Conservation (phyloP, 78 protist genomes). For the Speleostelium caveatum region DNA sequence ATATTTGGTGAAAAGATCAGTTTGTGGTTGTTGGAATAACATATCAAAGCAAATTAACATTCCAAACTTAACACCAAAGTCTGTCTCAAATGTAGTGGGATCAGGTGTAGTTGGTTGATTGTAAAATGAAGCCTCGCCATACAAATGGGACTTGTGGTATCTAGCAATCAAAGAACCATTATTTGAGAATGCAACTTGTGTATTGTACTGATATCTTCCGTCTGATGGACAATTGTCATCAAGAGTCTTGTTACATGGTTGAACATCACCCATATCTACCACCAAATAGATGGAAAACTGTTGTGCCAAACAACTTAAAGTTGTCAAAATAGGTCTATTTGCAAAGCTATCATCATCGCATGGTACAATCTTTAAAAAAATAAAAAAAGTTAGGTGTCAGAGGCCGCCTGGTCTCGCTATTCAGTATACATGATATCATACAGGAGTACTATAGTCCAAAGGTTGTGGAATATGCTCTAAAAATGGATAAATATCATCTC, state of each 20-base stretch:
- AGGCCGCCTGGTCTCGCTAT: neutral
- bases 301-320: constrained; percentile 22
- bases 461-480: constrained; percentile 24
- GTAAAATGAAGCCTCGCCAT: neutral
- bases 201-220: constrained; percentile 35
- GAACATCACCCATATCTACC: constrained; percentile 28
- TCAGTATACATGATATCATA: neutral
- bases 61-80: constrained; percentile 66
- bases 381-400: neutral
- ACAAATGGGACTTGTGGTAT: constrained; percentile 43
- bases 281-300: neutral
- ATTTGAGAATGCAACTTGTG: constrained; percentile 22
- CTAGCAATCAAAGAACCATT: constrained; percentile 26
- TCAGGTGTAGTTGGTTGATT: constrained; percentile 14
- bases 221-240: constrained; percentile 19
- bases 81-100: neutral
- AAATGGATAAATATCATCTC: neutral
- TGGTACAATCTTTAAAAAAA: constrained; percentile 17
- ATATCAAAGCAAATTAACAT: constrained; percentile 69
- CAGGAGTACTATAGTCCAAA: neutral
- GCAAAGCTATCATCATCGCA: neutral
- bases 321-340: constrained; percentile 2
- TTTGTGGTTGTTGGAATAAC: constrained; percentile 19
- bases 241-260: neutral
- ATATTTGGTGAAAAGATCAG: neutral